These are phyloP conservation scores for Laguncularia racemosa DNA, from an alignment of 345 rosid genomes.

Conservation along the genomic window DNA sequence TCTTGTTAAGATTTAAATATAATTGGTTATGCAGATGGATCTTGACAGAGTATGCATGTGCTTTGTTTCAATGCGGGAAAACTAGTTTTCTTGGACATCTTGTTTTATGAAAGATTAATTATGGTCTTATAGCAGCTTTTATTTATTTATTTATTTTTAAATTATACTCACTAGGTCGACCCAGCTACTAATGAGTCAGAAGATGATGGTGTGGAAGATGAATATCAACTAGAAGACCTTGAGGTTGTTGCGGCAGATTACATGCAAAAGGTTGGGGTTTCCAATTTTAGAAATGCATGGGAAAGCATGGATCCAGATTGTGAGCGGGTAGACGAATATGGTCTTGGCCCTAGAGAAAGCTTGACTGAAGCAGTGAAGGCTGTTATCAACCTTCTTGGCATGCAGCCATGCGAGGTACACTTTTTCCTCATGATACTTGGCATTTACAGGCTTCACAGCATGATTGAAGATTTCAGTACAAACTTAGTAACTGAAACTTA, in stretches of 20 bases:
- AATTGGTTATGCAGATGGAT: too few species aligned
- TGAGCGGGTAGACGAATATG: conserved; percentile 95
- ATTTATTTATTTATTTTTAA: not conserved
- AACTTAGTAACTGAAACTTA: too few species aligned
- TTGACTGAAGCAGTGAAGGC: conserved; percentile 77
- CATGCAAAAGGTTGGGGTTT: conserved; percentile 74
- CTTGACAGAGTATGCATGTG: too few species aligned
- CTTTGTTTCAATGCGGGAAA: too few species aligned
- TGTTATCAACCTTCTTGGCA: conserved; percentile 90
- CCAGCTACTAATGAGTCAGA: conserved; percentile 80
- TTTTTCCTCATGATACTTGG: too few species aligned
- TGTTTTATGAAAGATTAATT: too few species aligned
- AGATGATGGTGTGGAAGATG: conserved; percentile 97
- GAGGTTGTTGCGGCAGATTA: conserved; percentile 94
- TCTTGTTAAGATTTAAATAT: too few species aligned
- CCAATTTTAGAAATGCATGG: conserved; percentile 98
- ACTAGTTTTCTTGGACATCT: too few species aligned
- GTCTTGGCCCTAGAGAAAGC: conserved; percentile 91
- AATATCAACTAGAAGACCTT: conserved; percentile 93
- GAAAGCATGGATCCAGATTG: conserved; percentile 68
- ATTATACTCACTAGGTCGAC: conserved; percentile 55
- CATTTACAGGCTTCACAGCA: too few species aligned
- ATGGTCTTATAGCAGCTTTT: too few species aligned
- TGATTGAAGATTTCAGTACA: too few species aligned
- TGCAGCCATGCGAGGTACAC: conserved; percentile 95